Percentiles rank a stretch among this genome's conserved stretches.
Conservation (phyloP, 352 stramenopile genomes). For the Globisporangium irregulare region DNA sequence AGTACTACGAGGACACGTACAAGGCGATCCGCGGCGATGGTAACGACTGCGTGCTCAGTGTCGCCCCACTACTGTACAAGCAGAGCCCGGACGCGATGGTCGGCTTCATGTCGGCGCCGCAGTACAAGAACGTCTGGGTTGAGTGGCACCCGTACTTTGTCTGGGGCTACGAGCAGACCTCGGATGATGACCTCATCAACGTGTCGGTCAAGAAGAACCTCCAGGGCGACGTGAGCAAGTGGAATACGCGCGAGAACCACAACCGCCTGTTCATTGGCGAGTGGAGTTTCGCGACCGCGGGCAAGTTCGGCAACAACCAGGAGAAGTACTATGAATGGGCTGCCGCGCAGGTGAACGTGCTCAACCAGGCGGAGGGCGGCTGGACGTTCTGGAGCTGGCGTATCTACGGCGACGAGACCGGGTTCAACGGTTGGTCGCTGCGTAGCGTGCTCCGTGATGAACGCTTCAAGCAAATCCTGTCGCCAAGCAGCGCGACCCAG, state of each 20-base stretch:
- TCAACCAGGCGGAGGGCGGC: constrained; percentile 52
- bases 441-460: constrained; percentile 52
- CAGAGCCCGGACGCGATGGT: constrained; percentile 46
- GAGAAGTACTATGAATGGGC: constrained; percentile 50
- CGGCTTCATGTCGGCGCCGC: constrained; percentile 46
- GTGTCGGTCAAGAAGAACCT: constrained; percentile 41
- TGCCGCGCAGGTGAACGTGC: constrained; percentile 41
- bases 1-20: constrained; percentile 80
- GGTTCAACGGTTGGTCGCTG: constrained; percentile 64
- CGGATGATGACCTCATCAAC: constrained; percentile 46
- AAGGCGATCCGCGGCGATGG: constrained; percentile 39
- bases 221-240: constrained; percentile 31
- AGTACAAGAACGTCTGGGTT: constrained; percentile 76
- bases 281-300: constrained; percentile 41
- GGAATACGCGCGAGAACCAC: constrained; percentile 36
- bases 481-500: constrained; percentile 1
- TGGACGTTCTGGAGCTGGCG: constrained; percentile 78
- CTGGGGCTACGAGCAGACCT: constrained; percentile 68
- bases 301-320: constrained; percentile 49
- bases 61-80: constrained; percentile 50
- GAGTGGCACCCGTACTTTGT: constrained; percentile 86
- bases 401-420: constrained; percentile 58
- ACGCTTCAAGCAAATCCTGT: constrained; percentile 15
- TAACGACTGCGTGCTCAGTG: constrained; percentile 65
- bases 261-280: constrained; percentile 49